Percentiles rank a stretch among this genome's conserved stretches.
Conservation (phyloP, 2,329 filamentous ascomycete genomes). For the Colletotrichum cuscutae region DNA sequence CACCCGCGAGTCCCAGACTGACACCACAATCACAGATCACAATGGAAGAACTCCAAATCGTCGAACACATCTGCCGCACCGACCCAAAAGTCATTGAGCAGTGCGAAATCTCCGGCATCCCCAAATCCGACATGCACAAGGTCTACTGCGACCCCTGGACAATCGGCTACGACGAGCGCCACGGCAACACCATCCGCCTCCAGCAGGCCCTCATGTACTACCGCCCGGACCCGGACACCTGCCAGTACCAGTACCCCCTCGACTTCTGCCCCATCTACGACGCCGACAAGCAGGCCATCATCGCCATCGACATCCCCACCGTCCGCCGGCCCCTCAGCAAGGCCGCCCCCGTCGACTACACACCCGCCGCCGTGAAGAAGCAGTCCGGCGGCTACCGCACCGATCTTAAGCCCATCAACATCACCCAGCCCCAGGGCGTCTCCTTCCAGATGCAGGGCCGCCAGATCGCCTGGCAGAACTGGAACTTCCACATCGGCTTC, state of each 20-base stretch:
- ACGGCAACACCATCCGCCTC: conserved; percentile 79
- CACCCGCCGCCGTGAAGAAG: conserved; percentile 76
- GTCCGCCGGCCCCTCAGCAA: conserved; percentile 80
- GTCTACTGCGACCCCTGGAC: conserved; percentile 98
- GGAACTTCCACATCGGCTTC: conserved; percentile 92
- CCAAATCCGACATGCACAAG: conserved; percentile 88
- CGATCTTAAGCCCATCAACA: conserved; percentile 87
- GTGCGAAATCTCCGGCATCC: conserved; percentile 84
- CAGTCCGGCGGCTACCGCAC: conserved; percentile 77
- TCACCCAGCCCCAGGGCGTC: conserved; percentile 88
- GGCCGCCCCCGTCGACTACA: conserved; percentile 81
- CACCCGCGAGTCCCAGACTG: background rate
- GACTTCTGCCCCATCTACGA: conserved; percentile 97
- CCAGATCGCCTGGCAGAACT: conserved; percentile 89
- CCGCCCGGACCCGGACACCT: conserved; percentile 84
- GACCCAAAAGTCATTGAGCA: conserved; percentile 92
- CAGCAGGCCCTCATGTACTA: conserved; percentile 98
- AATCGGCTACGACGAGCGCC: conserved; percentile 92
- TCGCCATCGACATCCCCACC: conserved; percentile 85
- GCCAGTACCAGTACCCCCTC: conserved; percentile 89
- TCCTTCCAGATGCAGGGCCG: conserved; percentile 83
- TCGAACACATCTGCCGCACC: conserved; percentile 79
- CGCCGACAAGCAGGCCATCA: conserved; percentile 78
- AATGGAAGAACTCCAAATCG: conserved; percentile 86
- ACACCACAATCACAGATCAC: conserved; percentile 69